Evolutionary conservation across 1,139 yeast genomes (phyloP), one percentile per base, ranked within the genome.

Genomic region (Candida freyschussii): DNA sequence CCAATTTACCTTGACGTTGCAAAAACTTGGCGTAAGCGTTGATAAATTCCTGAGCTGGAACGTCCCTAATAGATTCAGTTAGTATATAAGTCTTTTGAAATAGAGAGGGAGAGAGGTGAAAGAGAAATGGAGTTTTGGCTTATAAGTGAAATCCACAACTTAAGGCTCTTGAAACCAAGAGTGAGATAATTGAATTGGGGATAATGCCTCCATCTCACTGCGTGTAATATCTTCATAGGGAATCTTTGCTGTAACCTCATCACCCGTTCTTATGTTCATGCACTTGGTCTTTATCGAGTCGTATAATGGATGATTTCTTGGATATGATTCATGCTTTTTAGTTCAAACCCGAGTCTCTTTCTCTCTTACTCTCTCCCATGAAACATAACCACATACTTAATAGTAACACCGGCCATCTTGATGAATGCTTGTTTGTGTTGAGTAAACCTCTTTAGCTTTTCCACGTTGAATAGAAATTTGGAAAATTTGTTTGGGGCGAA

Each of bases 1-100:
- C 97, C 67, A 91, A 83, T 75, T 87, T 87, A 82, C 97, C 98
- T 78, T 93, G 98, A 75, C 97, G 91, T 79, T 91, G 97, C 75
- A 91, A 84, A 86, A 91, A 91, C 67, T 85, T 85, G 63, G 99
- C 97, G 79, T 91, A 91, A 73, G 97, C 96, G 78, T 86, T 87
- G 72, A 91, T 91, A 79, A 91, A 91, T 58, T 85, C 93, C 83
- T 91, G 97, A 72, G 98, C 98, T 75, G 97, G 96, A 73, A 91
- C 98, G 96, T 91, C 98, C 80, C 93, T 82, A 65, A n/a, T 55
- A 45, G 36, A 21, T 22, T 17, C 29, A 36, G 54, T 44, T 49
- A 46, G 55, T 50, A 50, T 33, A 16, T 21, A n/a, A 14, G 9
- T 18, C 7, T 26, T 19, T 14, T 12, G 17, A 11, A 17, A 19